Base-by-base conservation (phyloP, 2,329 filamentous ascomycete species). In the Hymenoscyphus scutula region DNA sequence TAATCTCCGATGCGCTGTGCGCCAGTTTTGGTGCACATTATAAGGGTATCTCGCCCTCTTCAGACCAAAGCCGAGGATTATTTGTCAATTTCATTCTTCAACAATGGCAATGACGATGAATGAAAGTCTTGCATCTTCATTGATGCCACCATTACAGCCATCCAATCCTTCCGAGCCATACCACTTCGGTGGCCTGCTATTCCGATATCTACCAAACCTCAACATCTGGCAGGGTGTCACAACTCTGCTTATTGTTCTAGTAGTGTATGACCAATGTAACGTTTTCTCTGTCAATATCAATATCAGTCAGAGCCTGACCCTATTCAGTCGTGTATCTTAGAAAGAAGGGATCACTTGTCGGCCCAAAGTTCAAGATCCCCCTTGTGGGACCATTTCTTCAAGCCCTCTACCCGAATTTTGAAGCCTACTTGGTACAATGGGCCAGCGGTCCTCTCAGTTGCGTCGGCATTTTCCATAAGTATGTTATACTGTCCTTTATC, bases 401-500 rank as follows among this genome's bases (percentile, higher is more conserved):
- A 71, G 89, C 88, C 2, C 81, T 93, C 32, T 82, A 90, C 69
- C 90, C 90, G 6, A 86, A 88, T 66, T 93, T 93, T 74, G 82
- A 84, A 25, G 79, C 83, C 55, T 94, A 93, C 76, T 82, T 90
- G 70, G 83, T 81, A 13, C 91, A 94, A 79, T 93, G 90, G 90
- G 81, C 84, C 15, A 91, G 88, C 63, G 90, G 88, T n/a, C 84
- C 87, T 23, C 79, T 93, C 62, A 92, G 89, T 74, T 94, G 90
- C 70, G 89, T 94, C 19, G 92, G 89, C 1, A 87, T 94, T 66
- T 93, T 94, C 75, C 90, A 94, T 81, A 93, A 93, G 88, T 48
- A 48, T 11, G 8, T 23, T 23, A 17, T 45, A 3, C n/a, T 7
- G 13, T 11, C 19, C n/a, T 10, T 25, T 19, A 7, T 23, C 4